A percentile compares a stretch with the other conserved stretches of the same genome.
Evolutionary conservation across 2,329 filamentous ascomycete genomes (phyloP).

Genomic region (Ophiocordyceps camponoti-saundersi): DNA sequence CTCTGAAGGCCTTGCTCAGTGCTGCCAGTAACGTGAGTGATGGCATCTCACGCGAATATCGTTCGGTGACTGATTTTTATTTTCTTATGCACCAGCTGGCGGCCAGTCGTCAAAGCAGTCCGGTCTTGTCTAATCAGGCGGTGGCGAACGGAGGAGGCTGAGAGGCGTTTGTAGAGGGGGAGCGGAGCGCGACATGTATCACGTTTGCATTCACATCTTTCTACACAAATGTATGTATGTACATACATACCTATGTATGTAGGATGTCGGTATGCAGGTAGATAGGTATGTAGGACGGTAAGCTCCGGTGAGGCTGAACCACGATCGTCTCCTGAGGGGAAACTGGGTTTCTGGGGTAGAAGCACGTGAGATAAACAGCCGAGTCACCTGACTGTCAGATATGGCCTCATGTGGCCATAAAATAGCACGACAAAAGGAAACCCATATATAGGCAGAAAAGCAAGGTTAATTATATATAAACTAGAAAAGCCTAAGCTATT

Average conservation of each 20-base stretch:
- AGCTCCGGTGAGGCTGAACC: no score
- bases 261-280: no score
- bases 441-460: no score
- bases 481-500: no score
- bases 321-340: not conserved
- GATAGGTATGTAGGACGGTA: not conserved
- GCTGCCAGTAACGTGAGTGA: constrained; percentile 69
- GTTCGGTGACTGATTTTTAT: constrained; percentile 1
- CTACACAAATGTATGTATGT: no score
- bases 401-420: no score
- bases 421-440: no score
- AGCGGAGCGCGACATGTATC: no score
- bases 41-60: not conserved
- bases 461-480: no score
- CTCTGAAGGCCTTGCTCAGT: constrained; percentile 68
- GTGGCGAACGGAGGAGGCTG: not conserved
- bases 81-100: constrained; percentile 31
- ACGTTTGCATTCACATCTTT: no score
- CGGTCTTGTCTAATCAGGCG: constrained; percentile 12
- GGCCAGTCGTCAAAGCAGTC: constrained; percentile 50
- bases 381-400: no score
- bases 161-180: not conserved
- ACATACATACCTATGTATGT: no score
- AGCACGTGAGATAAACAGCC: not conserved
- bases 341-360: constrained; percentile 4